phyloP scores from a whole-genome alignment of 2,329 filamentous ascomycete species.

The Rhynchosporium graminicola region DNA sequence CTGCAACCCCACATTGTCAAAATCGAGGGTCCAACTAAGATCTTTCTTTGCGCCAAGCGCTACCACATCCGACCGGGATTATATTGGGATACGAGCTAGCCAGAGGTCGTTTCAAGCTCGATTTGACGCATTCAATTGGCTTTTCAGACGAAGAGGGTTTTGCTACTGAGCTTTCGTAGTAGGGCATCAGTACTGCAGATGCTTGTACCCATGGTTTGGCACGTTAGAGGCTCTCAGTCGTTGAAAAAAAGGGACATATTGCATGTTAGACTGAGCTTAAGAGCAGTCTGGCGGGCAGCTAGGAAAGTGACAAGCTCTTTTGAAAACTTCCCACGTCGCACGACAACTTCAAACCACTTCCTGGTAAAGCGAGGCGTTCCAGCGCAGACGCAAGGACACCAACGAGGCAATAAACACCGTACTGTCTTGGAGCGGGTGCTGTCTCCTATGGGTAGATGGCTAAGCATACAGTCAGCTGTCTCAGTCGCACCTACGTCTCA shows the following conservation, averaged over 20 bases:
- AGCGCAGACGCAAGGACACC: no score
- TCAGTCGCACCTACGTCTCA: not conserved
- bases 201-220: no score
- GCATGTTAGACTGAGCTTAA: not conserved
- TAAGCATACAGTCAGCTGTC: not conserved
- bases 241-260: no score
- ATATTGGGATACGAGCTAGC: slow-evolving; percentile 1
- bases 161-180: no score
- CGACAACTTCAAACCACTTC: not conserved
- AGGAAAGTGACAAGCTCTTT: not conserved
- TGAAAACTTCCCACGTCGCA: no score
- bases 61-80: slow-evolving; percentile 1
- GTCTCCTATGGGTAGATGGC: not conserved
- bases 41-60: slow-evolving; percentile 1
- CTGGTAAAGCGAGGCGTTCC: no score
- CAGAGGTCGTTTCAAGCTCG: not conserved
- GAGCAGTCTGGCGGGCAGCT: not conserved
- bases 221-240: not conserved
- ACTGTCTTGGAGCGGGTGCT: not conserved
- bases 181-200: no score
- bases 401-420: not conserved
- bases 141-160: not conserved
- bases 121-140: not conserved
- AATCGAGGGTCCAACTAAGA: not conserved
- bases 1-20: slow-evolving; percentile 5